Conservation (phyloP, 495 filamentous ascomycete genomes). For the Melanomma pulvis-pyrius region DNA sequence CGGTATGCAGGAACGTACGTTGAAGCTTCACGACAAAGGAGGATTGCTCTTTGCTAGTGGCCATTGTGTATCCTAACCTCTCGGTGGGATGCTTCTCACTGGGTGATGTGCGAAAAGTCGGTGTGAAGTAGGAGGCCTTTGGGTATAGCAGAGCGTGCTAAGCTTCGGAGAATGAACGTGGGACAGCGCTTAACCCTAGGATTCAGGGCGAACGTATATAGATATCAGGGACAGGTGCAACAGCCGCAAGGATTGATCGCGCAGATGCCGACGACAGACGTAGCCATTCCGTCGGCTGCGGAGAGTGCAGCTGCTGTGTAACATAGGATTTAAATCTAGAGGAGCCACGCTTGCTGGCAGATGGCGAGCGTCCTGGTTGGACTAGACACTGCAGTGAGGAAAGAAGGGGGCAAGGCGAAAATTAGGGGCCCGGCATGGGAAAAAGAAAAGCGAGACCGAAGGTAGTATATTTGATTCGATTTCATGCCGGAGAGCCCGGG, state of each 20-base stretch:
- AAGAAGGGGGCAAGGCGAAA: neutral
- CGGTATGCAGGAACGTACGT: slow-evolving; percentile 5
- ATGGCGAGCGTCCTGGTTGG: slow-evolving; percentile 8
- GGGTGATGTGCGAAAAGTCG: neutral
- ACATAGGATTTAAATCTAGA: slow-evolving; percentile 5
- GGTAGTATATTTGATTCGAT: slow-evolving; percentile 24
- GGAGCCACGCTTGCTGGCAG: slow-evolving; percentile 8
- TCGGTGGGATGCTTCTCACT: neutral
- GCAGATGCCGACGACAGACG: slow-evolving; percentile 12
- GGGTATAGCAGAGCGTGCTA: neutral
- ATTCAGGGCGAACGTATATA: slow-evolving; percentile 10
- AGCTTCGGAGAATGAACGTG: neutral
- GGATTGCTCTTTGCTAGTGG: slow-evolving; percentile 2
- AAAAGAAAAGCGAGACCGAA: slow-evolving; percentile 10
- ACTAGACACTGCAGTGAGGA: neutral
- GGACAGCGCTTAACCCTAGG: neutral
- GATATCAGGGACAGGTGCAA: neutral
- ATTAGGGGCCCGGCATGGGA: neutral
- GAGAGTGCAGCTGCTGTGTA: slow-evolving; percentile 1
- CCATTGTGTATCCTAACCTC: neutral
- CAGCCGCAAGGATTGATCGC: neutral
- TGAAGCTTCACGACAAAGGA: slow-evolving; percentile 11
- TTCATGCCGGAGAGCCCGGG: neutral
- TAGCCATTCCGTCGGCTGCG: slow-evolving; percentile 5
- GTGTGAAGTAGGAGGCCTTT: neutral